These are phyloP conservation scores for Russula ochroleuca DNA, from an alignment of 768 basidiomycete genomes.

Conservation along the genomic window DNA sequence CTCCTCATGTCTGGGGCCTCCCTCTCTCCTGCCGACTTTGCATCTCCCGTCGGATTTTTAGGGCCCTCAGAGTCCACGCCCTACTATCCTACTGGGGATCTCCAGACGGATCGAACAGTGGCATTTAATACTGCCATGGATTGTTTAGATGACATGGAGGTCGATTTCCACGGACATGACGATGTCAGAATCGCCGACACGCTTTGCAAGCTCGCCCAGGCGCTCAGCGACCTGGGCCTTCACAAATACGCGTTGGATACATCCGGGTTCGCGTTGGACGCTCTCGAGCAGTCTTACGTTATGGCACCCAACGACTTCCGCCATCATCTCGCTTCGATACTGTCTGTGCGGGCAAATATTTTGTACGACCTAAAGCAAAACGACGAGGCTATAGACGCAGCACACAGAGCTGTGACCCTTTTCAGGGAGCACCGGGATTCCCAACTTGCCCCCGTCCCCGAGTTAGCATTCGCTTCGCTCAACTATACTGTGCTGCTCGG, in stretches of 20 bases:
- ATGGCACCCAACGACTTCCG: neutral
- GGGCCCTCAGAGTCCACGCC: neutral
- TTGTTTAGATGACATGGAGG: slow-evolving; percentile 4
- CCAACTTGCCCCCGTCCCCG: neutral
- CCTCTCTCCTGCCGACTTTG: slow-evolving; percentile 9
- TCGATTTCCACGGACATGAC: neutral
- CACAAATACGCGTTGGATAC: slow-evolving; percentile 2
- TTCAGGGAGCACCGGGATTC: neutral
- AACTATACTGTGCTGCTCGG: slow-evolving; percentile 6
- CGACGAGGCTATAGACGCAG: slow-evolving; percentile 4
- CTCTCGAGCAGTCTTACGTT: neutral
- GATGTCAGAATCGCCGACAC: neutral
- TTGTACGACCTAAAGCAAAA: slow-evolving; percentile 11
- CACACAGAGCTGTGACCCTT: slow-evolving; percentile 2
- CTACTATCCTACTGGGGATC: slow-evolving; percentile 19
- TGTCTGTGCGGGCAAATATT: slow-evolving; percentile 10
- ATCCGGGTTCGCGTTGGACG: slow-evolving; percentile 5
- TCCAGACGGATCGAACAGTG: neutral
- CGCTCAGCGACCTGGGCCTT: slow-evolving; percentile 20
- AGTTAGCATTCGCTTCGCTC: slow-evolving; percentile 10
- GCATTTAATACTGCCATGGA: slow-evolving; percentile 12
- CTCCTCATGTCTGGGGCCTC: slow-evolving; percentile 18
- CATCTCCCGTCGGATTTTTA: slow-evolving; percentile 14
- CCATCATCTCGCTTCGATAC: neutral
- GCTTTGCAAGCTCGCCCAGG: slow-evolving; percentile 12